Base-by-base conservation (phyloP, 2,329 filamentous ascomycete genomes). In the Pseudocercospora macadamiae region DNA sequence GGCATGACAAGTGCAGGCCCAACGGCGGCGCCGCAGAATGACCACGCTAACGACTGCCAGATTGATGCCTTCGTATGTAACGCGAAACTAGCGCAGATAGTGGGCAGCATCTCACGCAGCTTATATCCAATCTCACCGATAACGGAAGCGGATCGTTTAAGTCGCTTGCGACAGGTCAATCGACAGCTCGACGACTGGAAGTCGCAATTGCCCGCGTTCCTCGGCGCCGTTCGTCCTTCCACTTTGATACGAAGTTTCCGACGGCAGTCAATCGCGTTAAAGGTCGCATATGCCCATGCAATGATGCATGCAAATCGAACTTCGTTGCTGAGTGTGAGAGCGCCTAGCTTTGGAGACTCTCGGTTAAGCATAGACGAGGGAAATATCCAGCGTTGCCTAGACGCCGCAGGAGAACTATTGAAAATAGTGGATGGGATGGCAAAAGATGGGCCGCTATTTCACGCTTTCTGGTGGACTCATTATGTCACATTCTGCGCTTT, bases 401-500 rank as follows among this genome's bases (percentile, higher is more conserved):
- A 32, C 14, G 57, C 57, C 10, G 62, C 55, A 2, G n/a, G 37
- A 12, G 49, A 59, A 18, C 52, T 52, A 4, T 25, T 64, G 14
- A 55, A 51, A 37, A 73, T 65, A 0, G 77, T 77, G 1, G 74
- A 79, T 54, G 68, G 68, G 4, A 73, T 79, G 66, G 74, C 73
- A 4, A 54, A 66, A 2, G 74, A 76, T 25, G 73, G 71, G 23
- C 68, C 65, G 16, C 61, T 75, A 4, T 79, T 76, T 25, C 75
- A 79, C 42, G 76, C 77, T 0, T 74, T 79, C 21, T 80, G 79
- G 79, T 81, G 78, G 74, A 81, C 77, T 8, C 78, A 79, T 18
- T 81, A 81, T 47, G 76, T 80, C 0, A 76, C 76, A 1, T 82
- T 82, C 32, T 82, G 80, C 57, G 79, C 80, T 1, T 62, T 82